Conservation (phyloP, 495 filamentous ascomycete genomes). For the Trichoderma virens region DNA sequence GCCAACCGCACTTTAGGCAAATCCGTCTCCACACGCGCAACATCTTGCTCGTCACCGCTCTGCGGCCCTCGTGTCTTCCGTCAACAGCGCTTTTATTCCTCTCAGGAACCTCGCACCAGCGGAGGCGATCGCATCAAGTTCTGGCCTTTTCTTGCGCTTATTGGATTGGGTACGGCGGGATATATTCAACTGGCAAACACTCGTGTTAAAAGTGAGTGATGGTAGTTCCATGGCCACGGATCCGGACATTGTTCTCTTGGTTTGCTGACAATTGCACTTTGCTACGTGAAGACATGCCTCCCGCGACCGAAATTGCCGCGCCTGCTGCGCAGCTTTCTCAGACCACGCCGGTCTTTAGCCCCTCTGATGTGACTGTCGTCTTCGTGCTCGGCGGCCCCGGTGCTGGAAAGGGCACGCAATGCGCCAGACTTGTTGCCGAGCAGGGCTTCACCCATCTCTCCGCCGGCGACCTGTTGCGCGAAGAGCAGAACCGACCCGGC, state of each 20-base stretch:
- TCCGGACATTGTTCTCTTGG: too few species aligned
- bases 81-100: conserved; percentile 18
- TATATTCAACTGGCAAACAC: conserved; percentile 38
- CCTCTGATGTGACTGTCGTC: conserved; percentile 76
- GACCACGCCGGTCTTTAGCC: conserved; percentile 65
- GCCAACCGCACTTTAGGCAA: background rate
- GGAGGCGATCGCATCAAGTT: conserved; percentile 28
- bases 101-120: conserved; percentile 19
- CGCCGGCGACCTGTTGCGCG: conserved; percentile 88
- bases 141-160: conserved; percentile 42
- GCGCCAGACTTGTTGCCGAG: conserved; percentile 76
- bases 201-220: conserved; percentile 24
- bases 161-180: conserved; percentile 36
- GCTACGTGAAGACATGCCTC: conserved; percentile 24
- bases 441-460: conserved; percentile 89
- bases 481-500: conserved; percentile 79
- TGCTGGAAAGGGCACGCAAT: conserved; percentile 81
- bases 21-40: background rate
- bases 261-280: background rate
- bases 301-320: conserved; percentile 15
- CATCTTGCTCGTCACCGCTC: conserved; percentile 3
- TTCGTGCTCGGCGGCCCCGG: conserved; percentile 77
- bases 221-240: background rate
- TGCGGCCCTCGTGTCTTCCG: conserved; percentile 1
- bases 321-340: conserved; percentile 36